phyloP scores from a whole-genome alignment of 768 basidiomycete genomes.

The Mycena floridula region DNA sequence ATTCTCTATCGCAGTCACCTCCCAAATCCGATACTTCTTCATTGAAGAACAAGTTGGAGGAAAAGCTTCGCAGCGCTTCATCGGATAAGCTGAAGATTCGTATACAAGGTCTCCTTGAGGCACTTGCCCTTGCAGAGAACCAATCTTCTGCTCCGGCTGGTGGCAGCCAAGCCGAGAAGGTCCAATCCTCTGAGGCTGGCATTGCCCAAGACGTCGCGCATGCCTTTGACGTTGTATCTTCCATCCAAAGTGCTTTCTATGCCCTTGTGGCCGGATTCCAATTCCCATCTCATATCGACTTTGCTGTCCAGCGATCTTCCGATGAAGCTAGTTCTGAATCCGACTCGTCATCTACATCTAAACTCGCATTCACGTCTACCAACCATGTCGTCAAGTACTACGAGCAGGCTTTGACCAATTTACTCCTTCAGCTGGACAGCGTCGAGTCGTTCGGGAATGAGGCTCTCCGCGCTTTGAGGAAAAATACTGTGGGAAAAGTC shows the following conservation, averaged over 20 bases:
- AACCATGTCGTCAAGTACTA: slow-evolving; percentile 61
- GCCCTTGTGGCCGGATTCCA: slow-evolving; percentile 29
- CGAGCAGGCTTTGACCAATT: slow-evolving; percentile 50
- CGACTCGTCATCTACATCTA: slow-evolving; percentile 15
- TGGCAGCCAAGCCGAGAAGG: slow-evolving; percentile 30
- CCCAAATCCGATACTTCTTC: too few species aligned
- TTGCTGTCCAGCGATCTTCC: too few species aligned
- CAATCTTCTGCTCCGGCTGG: slow-evolving; percentile 2
- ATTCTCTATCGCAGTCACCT: too few species aligned
- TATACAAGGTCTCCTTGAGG: slow-evolving; percentile 31
- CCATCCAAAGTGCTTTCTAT: slow-evolving; percentile 35
- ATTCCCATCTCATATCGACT: slow-evolving; percentile 35
- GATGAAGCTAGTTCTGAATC: too few species aligned
- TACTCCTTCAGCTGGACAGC: slow-evolving; percentile 53
- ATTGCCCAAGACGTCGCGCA: slow-evolving; percentile 23
- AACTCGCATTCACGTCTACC: slow-evolving; percentile 48
- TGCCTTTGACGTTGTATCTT: slow-evolving; percentile 33
- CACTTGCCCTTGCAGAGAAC: slow-evolving; percentile 23
- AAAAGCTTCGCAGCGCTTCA: slow-evolving; percentile 22
- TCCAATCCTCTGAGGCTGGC: slow-evolving; percentile 5
- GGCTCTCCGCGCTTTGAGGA: slow-evolving; percentile 42
- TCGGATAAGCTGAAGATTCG: slow-evolving; percentile 31
- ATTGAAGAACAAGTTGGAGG: slow-evolving; percentile 26
- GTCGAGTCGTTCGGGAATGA: slow-evolving; percentile 57
- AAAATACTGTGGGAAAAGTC: slow-evolving; percentile 46